Conservation (phyloP, 2,329 filamentous ascomycete species). For the Pezicula carpinea region DNA sequence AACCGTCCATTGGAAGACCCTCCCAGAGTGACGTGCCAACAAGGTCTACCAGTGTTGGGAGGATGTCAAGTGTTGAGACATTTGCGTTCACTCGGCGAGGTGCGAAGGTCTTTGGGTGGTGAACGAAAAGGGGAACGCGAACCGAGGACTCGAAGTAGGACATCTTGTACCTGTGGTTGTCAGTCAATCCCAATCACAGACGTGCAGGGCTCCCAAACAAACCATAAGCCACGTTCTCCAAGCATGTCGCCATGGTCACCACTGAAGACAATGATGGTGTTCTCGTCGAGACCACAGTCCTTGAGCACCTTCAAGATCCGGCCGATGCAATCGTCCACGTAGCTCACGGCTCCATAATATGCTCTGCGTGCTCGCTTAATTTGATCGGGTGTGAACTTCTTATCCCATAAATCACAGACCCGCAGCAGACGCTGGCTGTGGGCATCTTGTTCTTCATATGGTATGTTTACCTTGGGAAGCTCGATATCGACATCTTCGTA, state of each 20-base stretch:
- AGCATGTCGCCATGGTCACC: constrained; percentile 97
- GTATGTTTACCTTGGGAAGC: constrained; percentile 72
- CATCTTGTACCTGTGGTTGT: constrained; percentile 73
- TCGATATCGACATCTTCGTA: constrained; percentile 88
- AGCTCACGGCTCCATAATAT: constrained; percentile 90
- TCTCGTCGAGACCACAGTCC: constrained; percentile 72
- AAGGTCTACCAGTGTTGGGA: constrained; percentile 83
- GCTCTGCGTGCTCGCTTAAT: constrained; percentile 80
- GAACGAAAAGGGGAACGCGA: constrained; percentile 81
- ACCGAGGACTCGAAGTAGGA: constrained; percentile 90
- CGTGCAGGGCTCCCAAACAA: constrained; percentile 12
- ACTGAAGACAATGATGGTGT: constrained; percentile 89
- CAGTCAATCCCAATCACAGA: background rate
- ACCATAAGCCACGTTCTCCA: constrained; percentile 85
- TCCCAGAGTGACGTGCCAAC: constrained; percentile 66
- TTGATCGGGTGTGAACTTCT: constrained; percentile 78
- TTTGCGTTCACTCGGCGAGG: constrained; percentile 76
- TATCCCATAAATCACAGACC: constrained; percentile 81
- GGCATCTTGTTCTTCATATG: constrained; percentile 76
- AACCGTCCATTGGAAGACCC: constrained; percentile 79
- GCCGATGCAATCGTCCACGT: constrained; percentile 89
- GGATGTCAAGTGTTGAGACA: constrained; percentile 85
- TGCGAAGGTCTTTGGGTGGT: constrained; percentile 70
- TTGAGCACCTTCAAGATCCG: constrained; percentile 74
- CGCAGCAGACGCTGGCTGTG: constrained; percentile 84